Evolutionary conservation across 108 stramenopile species (phyloP).

Genomic region (Hondaea fermentalgiana): DNA sequence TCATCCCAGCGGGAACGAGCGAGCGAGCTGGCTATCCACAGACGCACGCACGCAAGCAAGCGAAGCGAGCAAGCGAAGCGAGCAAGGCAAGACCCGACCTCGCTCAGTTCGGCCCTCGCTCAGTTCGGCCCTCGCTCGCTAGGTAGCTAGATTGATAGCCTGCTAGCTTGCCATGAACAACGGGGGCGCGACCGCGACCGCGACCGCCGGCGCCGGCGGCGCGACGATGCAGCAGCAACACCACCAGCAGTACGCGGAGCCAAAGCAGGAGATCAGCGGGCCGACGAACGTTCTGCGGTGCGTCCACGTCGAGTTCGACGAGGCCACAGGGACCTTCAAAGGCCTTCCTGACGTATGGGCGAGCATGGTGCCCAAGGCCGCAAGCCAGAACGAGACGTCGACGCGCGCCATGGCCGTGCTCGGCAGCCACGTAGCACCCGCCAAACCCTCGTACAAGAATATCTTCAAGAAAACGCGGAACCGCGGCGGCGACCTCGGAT

Average conservation of each 20-base stretch:
- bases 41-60: too few relatives aligned
- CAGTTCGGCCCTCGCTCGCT: too few relatives aligned
- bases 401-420: neutral
- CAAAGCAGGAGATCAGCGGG: conserved; percentile 8
- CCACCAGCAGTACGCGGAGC: neutral
- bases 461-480: neutral
- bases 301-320: conserved; percentile 31
- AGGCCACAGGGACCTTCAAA: conserved; percentile 14
- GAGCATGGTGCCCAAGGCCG: conserved; percentile 10
- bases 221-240: neutral
- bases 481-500: neutral
- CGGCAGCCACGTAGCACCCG: neutral
- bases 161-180: neutral
- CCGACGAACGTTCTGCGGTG: neutral
- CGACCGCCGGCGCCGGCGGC: neutral
- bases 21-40: too few relatives aligned
- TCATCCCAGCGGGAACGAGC: too few relatives aligned
- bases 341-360: conserved; percentile 31
- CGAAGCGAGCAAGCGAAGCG: too few relatives aligned
- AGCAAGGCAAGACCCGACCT: too few relatives aligned
- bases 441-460: neutral
- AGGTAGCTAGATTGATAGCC: too few relatives aligned
- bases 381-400: neutral
- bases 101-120: too few relatives aligned
- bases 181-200: neutral